phyloP scores from a whole-genome alignment of 805 yeast genomes.

The Schwanniomyces polymorphus region DNA sequence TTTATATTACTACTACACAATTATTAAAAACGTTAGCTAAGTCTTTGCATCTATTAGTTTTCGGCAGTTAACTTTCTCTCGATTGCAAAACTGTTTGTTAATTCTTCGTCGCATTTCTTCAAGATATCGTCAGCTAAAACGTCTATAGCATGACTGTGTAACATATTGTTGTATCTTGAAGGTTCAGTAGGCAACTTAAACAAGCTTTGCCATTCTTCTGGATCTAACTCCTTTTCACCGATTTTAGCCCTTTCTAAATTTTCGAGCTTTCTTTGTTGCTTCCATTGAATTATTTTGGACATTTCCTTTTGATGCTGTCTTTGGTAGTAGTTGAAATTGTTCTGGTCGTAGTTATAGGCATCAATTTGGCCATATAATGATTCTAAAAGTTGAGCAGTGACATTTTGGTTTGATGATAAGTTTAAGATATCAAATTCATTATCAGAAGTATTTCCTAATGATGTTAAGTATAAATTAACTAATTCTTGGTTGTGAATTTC shows the following conservation, averaged over 20 bases:
- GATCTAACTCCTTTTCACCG: constrained; percentile 56
- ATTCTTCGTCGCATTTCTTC: constrained; percentile 65
- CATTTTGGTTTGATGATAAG: constrained; percentile 43
- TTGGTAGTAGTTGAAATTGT: constrained; percentile 79
- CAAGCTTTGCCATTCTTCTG: constrained; percentile 64
- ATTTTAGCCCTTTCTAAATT: constrained; percentile 58
- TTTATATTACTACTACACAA: not conserved
- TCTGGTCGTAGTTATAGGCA: constrained; percentile 74
- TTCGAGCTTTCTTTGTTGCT: constrained; percentile 64
- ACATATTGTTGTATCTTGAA: constrained; percentile 69
- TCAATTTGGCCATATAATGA: constrained; percentile 68
- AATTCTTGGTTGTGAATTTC: constrained; percentile 67
- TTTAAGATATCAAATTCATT: constrained; percentile 38
- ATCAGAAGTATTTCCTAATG: constrained; percentile 12
- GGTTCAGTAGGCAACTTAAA: constrained; percentile 75
- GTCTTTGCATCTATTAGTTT: not conserved
- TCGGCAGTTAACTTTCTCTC: constrained; percentile 47
- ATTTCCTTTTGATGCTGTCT: constrained; percentile 71
- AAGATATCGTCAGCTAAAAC: constrained; percentile 71
- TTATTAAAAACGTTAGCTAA: not conserved
- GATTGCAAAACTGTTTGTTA: constrained; percentile 60
- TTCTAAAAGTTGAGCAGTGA: constrained; percentile 54
- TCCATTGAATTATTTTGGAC: constrained; percentile 72
- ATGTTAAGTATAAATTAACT: constrained; percentile 53
- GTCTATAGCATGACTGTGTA: constrained; percentile 66